phyloP scores from a whole-genome alignment of 768 basidiomycete genomes.

The Trametes cubensis region DNA sequence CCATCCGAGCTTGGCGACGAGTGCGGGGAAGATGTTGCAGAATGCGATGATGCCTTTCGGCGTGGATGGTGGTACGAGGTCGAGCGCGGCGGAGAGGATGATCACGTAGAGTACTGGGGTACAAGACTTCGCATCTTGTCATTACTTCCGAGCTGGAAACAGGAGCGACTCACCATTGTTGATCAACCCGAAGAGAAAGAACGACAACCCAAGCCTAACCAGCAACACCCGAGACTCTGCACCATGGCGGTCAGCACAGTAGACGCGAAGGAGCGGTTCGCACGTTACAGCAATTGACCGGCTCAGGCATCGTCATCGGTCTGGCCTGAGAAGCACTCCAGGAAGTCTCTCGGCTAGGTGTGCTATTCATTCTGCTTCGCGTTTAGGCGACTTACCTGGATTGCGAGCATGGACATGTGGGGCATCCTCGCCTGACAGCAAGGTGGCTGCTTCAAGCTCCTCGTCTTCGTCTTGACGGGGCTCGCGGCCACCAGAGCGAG shows the following conservation, averaged over 20 bases:
- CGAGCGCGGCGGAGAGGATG: conserved; percentile 93
- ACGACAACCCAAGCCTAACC: conserved; percentile 56
- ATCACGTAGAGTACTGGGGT: conserved; percentile 87
- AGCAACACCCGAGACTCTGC: conserved; percentile 27
- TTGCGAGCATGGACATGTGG: background rate
- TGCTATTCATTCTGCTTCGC: background rate
- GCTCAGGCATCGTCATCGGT: background rate
- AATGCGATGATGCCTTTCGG: conserved; percentile 95
- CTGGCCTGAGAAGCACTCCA: background rate
- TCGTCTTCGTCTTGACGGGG: background rate
- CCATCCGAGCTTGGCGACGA: conserved; percentile 89
- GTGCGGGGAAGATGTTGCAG: conserved; percentile 90
- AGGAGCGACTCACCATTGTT: conserved; percentile 72
- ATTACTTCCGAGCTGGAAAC: background rate
- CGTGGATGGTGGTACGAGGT: conserved; percentile 87
- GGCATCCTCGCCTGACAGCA: background rate
- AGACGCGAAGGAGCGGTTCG: background rate
- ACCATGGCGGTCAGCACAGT: background rate
- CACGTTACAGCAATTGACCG: conserved; percentile 3
- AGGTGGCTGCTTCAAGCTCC: conserved; percentile 2
- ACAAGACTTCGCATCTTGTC: conserved; percentile 5
- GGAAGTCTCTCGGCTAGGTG: background rate
- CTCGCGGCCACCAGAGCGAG: background rate
- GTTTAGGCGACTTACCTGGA: background rate
- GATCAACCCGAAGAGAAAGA: conserved; percentile 90